Conservation (phyloP, 768 basidiomycete species). For the Kwoniella newhampshirensis region DNA sequence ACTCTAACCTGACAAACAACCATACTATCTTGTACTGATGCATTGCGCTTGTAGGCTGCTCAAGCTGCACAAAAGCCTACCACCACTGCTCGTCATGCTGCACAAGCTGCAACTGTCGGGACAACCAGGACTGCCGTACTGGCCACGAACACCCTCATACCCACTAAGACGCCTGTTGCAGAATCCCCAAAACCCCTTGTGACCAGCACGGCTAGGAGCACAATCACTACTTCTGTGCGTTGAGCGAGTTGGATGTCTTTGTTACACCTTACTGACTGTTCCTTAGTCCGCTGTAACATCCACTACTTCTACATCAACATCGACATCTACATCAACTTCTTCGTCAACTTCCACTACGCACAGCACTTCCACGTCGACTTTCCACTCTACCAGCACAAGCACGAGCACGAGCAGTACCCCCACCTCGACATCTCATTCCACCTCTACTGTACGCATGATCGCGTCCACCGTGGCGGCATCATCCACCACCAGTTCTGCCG, state of each 20-base stretch:
- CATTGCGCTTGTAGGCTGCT: constrained; percentile 2
- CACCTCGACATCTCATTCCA: constrained; percentile 6
- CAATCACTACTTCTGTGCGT: constrained; percentile 8
- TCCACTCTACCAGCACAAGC: constrained; percentile 1
- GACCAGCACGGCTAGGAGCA: constrained; percentile 9
- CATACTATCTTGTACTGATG: neutral
- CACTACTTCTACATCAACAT: constrained; percentile 14
- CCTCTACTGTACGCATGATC: constrained; percentile 17
- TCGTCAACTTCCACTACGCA: constrained; percentile 17
- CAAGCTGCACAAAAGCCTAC: constrained; percentile 1
- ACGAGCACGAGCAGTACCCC: neutral
- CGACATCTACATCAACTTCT: constrained; percentile 10
- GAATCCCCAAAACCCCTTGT: constrained; percentile 8
- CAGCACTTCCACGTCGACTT: constrained; percentile 4
- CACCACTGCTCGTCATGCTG: constrained; percentile 14
- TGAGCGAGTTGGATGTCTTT: too few species aligned
- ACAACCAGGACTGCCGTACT: constrained; percentile 15
- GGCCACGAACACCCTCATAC: constrained; percentile 11
- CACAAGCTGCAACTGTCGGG: constrained; percentile 27
- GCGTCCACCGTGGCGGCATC: constrained; percentile 5
- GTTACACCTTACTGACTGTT: too few species aligned
- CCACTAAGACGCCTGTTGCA: constrained; percentile 6
- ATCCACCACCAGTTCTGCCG: constrained; percentile 10
- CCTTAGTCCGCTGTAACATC: constrained; percentile 4
- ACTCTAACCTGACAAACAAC: neutral